These are phyloP conservation scores for Candida mesenterica DNA, from an alignment of 1,139 yeast species.

Conservation along the genomic window DNA sequence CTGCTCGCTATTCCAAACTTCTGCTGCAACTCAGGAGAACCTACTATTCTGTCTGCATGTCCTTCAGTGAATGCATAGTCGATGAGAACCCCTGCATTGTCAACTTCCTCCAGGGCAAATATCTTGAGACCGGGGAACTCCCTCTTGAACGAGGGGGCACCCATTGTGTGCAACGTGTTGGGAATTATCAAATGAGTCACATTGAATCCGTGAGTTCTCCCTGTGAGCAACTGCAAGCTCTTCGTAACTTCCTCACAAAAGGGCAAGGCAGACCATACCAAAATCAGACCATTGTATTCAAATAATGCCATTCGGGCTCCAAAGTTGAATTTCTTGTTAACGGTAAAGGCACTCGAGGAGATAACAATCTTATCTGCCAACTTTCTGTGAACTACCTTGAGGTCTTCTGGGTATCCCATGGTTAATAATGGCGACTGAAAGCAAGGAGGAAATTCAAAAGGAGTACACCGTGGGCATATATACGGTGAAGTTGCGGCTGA, in stretches of 20 bases:
- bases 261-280: slow-evolving; percentile 65
- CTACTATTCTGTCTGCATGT: not conserved
- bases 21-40: not conserved
- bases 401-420: slow-evolving; percentile 31
- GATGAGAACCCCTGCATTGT: slow-evolving; percentile 20
- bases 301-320: slow-evolving; percentile 62
- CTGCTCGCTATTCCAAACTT: slow-evolving; percentile 21
- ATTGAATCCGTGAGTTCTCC: slow-evolving; percentile 23
- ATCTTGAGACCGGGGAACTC: slow-evolving; percentile 45
- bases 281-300: slow-evolving; percentile 35
- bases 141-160: slow-evolving; percentile 50
- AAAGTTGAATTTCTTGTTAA: slow-evolving; percentile 40
- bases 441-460: not conserved
- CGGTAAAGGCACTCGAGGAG: slow-evolving; percentile 47
- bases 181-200: slow-evolving; percentile 49
- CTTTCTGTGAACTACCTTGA: slow-evolving; percentile 38
- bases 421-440: not conserved
- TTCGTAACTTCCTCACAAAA: slow-evolving; percentile 45
- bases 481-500: too few relatives aligned
- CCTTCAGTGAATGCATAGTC: slow-evolving; percentile 28
- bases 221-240: slow-evolving; percentile 35
- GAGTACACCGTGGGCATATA: too few relatives aligned
- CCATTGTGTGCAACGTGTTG: slow-evolving; percentile 55
- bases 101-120: slow-evolving; percentile 44
- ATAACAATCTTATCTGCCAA: slow-evolving; percentile 44